Percentiles rank a stretch among this genome's conserved stretches.
phyloP scores from a whole-genome alignment of 2,329 filamentous ascomycete genomes.

The Fusarium sp. region DNA sequence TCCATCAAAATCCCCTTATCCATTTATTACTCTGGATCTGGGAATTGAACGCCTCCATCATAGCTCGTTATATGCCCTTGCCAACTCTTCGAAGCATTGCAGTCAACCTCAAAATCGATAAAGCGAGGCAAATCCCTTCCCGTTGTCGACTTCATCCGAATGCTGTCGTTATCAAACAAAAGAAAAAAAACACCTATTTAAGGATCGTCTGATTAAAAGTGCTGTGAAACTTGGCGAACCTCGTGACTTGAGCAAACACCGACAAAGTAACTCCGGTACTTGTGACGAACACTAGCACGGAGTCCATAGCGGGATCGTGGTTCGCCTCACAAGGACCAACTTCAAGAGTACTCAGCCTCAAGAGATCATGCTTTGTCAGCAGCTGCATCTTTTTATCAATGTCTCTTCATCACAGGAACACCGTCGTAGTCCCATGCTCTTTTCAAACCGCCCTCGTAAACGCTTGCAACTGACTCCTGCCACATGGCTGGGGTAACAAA shows the following conservation, averaged over 20 bases:
- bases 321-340: conserved; percentile 27
- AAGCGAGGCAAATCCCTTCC: conserved; percentile 22
- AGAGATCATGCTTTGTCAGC: conserved; percentile 12
- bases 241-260: conserved; percentile 1
- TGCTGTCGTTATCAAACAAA: conserved; percentile 6
- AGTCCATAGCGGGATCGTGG: conserved; percentile 1
- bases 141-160: conserved; percentile 8
- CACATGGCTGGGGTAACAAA: conserved; percentile 82
- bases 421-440: conserved; percentile 72
- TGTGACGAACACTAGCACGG: background rate
- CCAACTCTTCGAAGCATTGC: conserved; percentile 14
- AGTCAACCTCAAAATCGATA: conserved; percentile 22
- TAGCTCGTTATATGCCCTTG: conserved; percentile 39
- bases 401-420: conserved; percentile 54
- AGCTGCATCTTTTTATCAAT: conserved; percentile 27
- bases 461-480: conserved; percentile 79
- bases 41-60: conserved; percentile 37
- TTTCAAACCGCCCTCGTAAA: conserved; percentile 77
- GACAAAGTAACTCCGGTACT: conserved; percentile 6
- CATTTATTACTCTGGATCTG: conserved; percentile 21
- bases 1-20: conserved; percentile 14
- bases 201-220: conserved; percentile 10
- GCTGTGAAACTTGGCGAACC: conserved; percentile 9
- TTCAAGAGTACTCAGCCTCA: conserved; percentile 26
- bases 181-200: conserved; percentile 9